Evolutionary conservation across 2,329 filamentous ascomycete species (phyloP), one percentile per base, ranked within the genome.

Genomic region (Clarireedia monteithiana): DNA sequence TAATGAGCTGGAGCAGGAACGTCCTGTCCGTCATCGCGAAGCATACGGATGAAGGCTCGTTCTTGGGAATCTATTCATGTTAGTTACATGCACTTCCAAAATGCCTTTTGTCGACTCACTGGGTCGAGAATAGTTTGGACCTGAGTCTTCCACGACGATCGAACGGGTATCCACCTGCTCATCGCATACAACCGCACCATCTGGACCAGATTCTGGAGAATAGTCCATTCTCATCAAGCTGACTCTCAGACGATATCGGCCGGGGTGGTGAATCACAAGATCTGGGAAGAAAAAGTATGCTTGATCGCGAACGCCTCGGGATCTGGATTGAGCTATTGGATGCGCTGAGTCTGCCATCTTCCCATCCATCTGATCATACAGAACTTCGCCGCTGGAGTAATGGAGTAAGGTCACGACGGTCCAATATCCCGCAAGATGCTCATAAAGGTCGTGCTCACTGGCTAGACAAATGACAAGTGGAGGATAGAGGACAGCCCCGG

Each of bases 271-370:
- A 38, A 69, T 67, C 17, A 60, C 57, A 26, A 69, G 57, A 57
- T 68, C 61, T 12, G 65, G 62, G 50, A 69, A 68, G 48, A 64
- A 65, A 51, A 68, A 67, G 54, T 69, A 68, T 1, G 63, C 65
- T 38, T 59, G 59, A 38, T 68, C 64, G 23, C 50, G 59, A 10
- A 50, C 47, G 10, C 53, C 36, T 20, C 55, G 46, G 6, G 56
- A 54, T 30, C 44, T 42, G 26, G 47, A 56, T 9, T 58, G 54
- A n/a, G 63, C 58, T 27, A 67, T 51, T 7, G 67, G 64, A 48
- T 67, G 64, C 30, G 67, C 64, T 26, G 63, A 67, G 50, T 68
- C 67, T 23, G 62, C 59, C 7, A 64, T 50, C 26, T 56, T 62
- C 20, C 66, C 66, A n/a, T 60, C 60, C 39, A 67, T 58, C 24